These are phyloP conservation scores for Myrmaecium sp. DNA, from an alignment of 2,329 filamentous ascomycete species.

Conservation along the genomic window DNA sequence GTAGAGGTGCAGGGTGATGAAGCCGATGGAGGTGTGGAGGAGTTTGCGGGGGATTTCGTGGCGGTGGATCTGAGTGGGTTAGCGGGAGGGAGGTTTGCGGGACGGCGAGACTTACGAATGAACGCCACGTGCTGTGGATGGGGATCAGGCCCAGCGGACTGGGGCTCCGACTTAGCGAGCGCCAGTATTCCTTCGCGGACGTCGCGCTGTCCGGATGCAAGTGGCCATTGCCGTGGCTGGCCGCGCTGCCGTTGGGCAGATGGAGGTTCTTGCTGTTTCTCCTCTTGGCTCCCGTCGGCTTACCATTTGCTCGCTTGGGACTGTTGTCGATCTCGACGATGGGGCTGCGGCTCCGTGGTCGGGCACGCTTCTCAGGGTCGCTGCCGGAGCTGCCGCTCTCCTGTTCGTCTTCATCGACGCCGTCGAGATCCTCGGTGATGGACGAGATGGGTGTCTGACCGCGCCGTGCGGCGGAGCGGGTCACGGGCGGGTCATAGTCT, in stretches of 20 bases:
- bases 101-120: conserved; percentile 42
- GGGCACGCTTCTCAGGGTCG: conserved; percentile 39
- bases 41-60: conserved; percentile 85
- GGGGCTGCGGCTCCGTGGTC: conserved; percentile 57
- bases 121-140: conserved; percentile 81
- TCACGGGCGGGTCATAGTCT: conserved; percentile 54
- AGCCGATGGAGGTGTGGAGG: conserved; percentile 91
- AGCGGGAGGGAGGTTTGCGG: conserved; percentile 4
- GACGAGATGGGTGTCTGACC: conserved; percentile 42
- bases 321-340: too few relatives aligned
- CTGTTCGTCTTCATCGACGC: too few relatives aligned
- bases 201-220: conserved; percentile 44
- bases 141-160: conserved; percentile 89
- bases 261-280: conserved; percentile 21
- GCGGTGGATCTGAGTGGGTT: conserved; percentile 45
- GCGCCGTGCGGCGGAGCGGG: conserved; percentile 54
- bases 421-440: too few relatives aligned
- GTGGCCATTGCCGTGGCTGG: conserved; percentile 44
- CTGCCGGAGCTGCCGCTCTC: conserved; percentile 35
- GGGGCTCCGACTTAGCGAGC: conserved; percentile 77
- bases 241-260: conserved; percentile 21
- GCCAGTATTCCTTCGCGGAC: conserved; percentile 51
- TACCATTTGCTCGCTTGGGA: too few relatives aligned
- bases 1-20: conserved; percentile 80
- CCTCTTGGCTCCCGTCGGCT: too few relatives aligned